Evolutionary conservation across 2,329 filamentous ascomycete genomes (phyloP).

Genomic region (Fusarium sp.): DNA sequence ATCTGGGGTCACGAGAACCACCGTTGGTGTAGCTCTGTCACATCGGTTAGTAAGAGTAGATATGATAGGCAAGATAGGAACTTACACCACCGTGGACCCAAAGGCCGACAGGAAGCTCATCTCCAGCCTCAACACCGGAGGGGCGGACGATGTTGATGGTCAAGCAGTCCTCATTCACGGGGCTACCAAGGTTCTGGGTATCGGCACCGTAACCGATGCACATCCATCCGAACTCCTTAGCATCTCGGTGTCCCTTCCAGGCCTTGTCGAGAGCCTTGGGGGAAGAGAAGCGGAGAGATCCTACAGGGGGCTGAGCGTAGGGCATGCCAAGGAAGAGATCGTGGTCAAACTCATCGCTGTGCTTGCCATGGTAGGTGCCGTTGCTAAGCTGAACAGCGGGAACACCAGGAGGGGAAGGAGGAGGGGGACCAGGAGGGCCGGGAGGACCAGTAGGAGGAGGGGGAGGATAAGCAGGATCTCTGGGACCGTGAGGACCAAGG

Average conservation of each 20-base stretch:
- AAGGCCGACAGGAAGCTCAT: conserved; percentile 65
- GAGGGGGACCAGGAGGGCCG: not conserved
- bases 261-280: conserved; percentile 61
- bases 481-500: not conserved
- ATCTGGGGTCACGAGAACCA: conserved; percentile 53
- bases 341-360: conserved; percentile 26
- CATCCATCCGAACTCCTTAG: conserved; percentile 59
- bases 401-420: not conserved
- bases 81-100: conserved; percentile 65
- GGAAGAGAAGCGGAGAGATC: conserved; percentile 62
- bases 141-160: conserved; percentile 45
- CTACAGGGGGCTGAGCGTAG: conserved; percentile 52
- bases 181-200: conserved; percentile 31
- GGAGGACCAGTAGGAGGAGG: not conserved
- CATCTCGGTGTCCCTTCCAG: conserved; percentile 55
- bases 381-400: conserved; percentile 19
- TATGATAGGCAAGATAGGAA: not conserved
- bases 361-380: conserved; percentile 33
- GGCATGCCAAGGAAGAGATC: conserved; percentile 36
- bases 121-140: conserved; percentile 43
- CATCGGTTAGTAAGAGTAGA: conserved; percentile 10
- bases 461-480: not conserved
- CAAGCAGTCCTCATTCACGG: conserved; percentile 43
- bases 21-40: conserved; percentile 42
- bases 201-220: conserved; percentile 64